These are phyloP conservation scores for Vairimorpha apis DNA, from an alignment of 371 early-diverging fungal species.

Conservation along the genomic window DNA sequence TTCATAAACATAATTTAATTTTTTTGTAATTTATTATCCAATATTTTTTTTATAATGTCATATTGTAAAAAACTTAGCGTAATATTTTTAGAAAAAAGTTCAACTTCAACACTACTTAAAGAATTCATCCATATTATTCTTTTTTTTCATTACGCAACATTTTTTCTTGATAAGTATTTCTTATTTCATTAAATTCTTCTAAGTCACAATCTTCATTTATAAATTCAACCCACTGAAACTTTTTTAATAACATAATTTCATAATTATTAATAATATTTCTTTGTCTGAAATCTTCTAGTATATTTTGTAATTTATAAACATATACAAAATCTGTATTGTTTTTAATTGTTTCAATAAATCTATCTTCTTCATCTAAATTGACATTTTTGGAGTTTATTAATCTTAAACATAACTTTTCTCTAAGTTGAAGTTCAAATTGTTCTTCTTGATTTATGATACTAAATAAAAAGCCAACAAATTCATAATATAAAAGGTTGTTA, in stretches of 20 bases:
- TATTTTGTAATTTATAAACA: not conserved
- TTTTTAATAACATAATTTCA: conserved; percentile 9
- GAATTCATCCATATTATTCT: conserved; percentile 8
- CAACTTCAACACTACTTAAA: conserved; percentile 7
- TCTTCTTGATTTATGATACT: conserved; percentile 4
- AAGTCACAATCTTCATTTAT: not conserved
- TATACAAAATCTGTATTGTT: not conserved
- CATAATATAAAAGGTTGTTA: not conserved
- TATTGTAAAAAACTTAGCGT: conserved; percentile 4
- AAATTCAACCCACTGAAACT: conserved; percentile 20
- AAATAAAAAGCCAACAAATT: not conserved
- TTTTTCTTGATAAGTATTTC: conserved; percentile 5
- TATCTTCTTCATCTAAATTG: not conserved
- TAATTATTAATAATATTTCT: conserved; percentile 4
- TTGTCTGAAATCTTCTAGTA: conserved; percentile 9
- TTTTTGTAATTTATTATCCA: not conserved
- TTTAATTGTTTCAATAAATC: not conserved
- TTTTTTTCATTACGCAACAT: conserved; percentile 9
- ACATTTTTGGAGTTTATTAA: not conserved
- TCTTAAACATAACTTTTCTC: not conserved
- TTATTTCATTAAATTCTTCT: not conserved
- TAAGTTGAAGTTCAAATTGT: not conserved
- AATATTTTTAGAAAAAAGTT: not conserved
- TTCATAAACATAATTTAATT: not conserved
- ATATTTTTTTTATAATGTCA: not conserved